These are phyloP conservation scores for Candida maesae DNA, from an alignment of 805 yeast species.

Conservation along the genomic window DNA sequence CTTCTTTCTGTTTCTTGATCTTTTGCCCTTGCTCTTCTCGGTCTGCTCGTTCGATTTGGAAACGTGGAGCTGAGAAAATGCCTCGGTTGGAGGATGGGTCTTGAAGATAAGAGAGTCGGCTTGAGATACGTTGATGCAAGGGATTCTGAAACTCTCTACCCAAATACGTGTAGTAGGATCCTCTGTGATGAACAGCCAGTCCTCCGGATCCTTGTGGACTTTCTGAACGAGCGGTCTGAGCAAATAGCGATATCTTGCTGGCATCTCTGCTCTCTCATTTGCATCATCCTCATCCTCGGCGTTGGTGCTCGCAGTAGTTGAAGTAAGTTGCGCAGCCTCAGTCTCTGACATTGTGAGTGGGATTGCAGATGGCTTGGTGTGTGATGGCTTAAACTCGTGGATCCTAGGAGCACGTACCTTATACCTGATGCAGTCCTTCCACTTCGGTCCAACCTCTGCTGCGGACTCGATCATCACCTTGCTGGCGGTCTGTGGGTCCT, in stretches of 20 bases:
- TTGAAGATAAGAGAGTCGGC: constrained; percentile 34
- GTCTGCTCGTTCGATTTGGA: background rate
- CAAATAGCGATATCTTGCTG: constrained; percentile 49
- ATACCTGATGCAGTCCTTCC: constrained; percentile 46
- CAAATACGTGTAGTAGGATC: constrained; percentile 50
- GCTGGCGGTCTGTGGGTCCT: constrained; percentile 18
- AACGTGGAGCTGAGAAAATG: background rate
- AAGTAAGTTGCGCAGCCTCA: constrained; percentile 7
- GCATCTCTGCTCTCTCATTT: constrained; percentile 36
- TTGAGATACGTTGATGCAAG: constrained; percentile 47
- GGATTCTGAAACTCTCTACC: constrained; percentile 52
- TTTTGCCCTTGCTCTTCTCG: background rate
- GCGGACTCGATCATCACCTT: constrained; percentile 36
- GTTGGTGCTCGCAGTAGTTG: background rate
- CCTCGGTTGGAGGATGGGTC: background rate
- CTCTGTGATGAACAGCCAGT: constrained; percentile 63
- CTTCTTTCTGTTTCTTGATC: constrained; percentile 1
- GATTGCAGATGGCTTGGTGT: background rate
- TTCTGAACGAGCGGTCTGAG: constrained; percentile 58
- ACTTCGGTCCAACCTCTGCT: constrained; percentile 43
- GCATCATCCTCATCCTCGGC: constrained; percentile 1
- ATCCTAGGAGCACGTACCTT: constrained; percentile 43
- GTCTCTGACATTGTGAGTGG: constrained; percentile 11
- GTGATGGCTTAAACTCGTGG: constrained; percentile 37
- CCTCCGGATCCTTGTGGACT: constrained; percentile 34